phyloP scores from a whole-genome alignment of 2,329 filamentous ascomycete genomes.

The Corinectria fuckeliana region DNA sequence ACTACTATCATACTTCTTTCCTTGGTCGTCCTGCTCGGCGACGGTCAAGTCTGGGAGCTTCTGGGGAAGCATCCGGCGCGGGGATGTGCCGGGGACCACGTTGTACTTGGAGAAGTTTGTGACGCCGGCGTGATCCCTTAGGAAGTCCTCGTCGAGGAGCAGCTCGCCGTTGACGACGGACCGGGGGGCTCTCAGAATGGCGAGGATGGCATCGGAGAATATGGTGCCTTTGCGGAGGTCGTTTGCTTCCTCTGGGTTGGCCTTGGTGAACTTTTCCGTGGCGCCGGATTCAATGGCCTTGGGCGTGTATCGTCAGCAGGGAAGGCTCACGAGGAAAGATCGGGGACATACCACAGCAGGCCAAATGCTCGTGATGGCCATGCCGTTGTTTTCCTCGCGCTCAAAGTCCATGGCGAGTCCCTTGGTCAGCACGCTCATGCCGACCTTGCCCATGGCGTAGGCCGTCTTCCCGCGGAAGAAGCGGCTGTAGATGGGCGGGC shows the following conservation, averaged over 20 bases:
- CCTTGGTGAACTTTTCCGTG: conserved; percentile 60
- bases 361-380: conserved; percentile 86
- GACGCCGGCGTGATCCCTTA: conserved; percentile 68
- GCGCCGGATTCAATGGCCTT: conserved; percentile 76
- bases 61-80: conserved; percentile 79
- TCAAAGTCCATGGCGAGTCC: conserved; percentile 83
- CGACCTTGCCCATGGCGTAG: conserved; percentile 80
- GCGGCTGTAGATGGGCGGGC: conserved; percentile 82
- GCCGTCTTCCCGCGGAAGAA: conserved; percentile 88
- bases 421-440: conserved; percentile 82
- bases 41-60: conserved; percentile 74
- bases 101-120: conserved; percentile 76
- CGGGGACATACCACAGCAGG: conserved; percentile 69
- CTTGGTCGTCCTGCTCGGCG: conserved; percentile 81
- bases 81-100: conserved; percentile 66
- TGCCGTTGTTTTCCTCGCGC: conserved; percentile 66
- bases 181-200: conserved; percentile 68
- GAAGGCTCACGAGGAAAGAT: neutral
- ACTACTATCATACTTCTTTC: conserved; percentile 71
- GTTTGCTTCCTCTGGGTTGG: conserved; percentile 53
- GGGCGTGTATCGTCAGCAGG: neutral
- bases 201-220: conserved; percentile 81
- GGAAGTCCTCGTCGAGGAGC: conserved; percentile 81
- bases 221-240: conserved; percentile 75
- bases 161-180: conserved; percentile 72